Evolutionary conservation across 352 stramenopile genomes (phyloP).

Genomic region (Phytophthora hibernalis): DNA sequence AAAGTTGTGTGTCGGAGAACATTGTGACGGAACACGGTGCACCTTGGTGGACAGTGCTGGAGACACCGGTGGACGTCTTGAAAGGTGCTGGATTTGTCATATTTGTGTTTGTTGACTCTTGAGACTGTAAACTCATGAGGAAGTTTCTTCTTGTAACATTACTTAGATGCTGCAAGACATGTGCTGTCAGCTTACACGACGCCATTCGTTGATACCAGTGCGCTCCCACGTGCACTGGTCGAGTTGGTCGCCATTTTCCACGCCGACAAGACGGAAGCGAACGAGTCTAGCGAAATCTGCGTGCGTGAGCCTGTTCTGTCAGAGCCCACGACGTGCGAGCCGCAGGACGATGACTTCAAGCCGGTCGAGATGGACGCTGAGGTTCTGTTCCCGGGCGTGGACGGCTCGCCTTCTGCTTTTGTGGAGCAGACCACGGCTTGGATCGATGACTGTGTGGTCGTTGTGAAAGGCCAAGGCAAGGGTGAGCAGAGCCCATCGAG

Average conservation of each 20-base stretch:
- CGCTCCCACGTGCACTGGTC: constrained; percentile 21
- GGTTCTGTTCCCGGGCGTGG: constrained; percentile 26
- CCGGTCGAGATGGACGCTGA: constrained; percentile 27
- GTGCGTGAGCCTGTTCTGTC: constrained; percentile 15
- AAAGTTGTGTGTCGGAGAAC: constrained; percentile 31
- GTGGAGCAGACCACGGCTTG: constrained; percentile 30
- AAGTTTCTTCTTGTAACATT: constrained; percentile 10
- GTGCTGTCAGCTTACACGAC: constrained; percentile 37
- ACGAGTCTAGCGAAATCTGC: constrained; percentile 22
- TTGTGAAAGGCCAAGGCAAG: constrained; percentile 14
- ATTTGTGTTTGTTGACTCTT: not conserved
- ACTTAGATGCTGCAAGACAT: constrained; percentile 36
- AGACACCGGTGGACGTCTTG: constrained; percentile 34
- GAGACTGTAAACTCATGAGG: constrained; percentile 19
- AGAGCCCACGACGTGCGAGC: constrained; percentile 6
- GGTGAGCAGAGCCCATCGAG: constrained; percentile 22
- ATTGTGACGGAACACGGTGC: constrained; percentile 23
- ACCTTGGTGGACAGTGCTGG: constrained; percentile 46
- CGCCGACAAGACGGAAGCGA: constrained; percentile 15
- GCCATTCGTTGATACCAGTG: constrained; percentile 35
- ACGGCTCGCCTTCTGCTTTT: constrained; percentile 21
- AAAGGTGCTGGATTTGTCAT: constrained; percentile 35
- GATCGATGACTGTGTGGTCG: constrained; percentile 32
- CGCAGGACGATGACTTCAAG: constrained; percentile 26
- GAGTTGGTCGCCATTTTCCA: constrained; percentile 35